Percentiles rank a stretch among this genome's conserved stretches.
These are phyloP conservation scores for Vigna mungo DNA, from an alignment of 306 rosid genomes.

Conservation along the genomic window DNA sequence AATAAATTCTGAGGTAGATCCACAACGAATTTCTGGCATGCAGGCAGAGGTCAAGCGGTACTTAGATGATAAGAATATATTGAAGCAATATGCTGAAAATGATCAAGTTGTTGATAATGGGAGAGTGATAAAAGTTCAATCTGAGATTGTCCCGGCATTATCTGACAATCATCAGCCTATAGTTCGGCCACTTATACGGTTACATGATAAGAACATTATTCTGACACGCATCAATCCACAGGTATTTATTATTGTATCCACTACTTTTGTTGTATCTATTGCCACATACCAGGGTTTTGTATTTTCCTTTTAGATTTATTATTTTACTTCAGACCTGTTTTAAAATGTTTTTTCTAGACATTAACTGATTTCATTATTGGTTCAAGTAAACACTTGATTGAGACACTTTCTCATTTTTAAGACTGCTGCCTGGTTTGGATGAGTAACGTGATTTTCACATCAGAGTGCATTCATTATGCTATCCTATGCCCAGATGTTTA, in stretches of 20 bases:
- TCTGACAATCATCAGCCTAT: conserved; percentile 83
- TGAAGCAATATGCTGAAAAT: conserved; percentile 94
- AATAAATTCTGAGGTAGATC: conserved; percentile 79
- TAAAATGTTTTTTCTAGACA: conserved; percentile 34
- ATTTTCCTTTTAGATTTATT: conserved; percentile 17
- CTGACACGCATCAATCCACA: conserved; percentile 97
- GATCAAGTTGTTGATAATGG: conserved; percentile 94
- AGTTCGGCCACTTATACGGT: conserved; percentile 83
- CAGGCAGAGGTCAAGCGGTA: conserved; percentile 89
- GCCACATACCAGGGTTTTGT: conserved; percentile 19
- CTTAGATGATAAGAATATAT: conserved; percentile 81
- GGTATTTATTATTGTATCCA: conserved; percentile 55
- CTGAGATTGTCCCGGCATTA: conserved; percentile 87
- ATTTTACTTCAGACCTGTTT: conserved; percentile 1
- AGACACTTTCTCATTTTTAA: conserved; percentile 26
- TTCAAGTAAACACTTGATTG: conserved; percentile 10
- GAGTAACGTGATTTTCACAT: conserved; percentile 13
- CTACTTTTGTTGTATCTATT: conserved; percentile 18
- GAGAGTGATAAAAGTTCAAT: conserved; percentile 80
- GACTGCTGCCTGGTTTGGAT: conserved; percentile 26
- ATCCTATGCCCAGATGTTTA: neutral
- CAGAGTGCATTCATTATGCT: conserved; percentile 9
- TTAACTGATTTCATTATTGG: conserved; percentile 15
- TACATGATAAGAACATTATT: conserved; percentile 88
- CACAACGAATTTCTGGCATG: conserved; percentile 85